phyloP scores from a whole-genome alignment of 2,329 filamentous ascomycete genomes.

The Cryphonectria naterciae region DNA sequence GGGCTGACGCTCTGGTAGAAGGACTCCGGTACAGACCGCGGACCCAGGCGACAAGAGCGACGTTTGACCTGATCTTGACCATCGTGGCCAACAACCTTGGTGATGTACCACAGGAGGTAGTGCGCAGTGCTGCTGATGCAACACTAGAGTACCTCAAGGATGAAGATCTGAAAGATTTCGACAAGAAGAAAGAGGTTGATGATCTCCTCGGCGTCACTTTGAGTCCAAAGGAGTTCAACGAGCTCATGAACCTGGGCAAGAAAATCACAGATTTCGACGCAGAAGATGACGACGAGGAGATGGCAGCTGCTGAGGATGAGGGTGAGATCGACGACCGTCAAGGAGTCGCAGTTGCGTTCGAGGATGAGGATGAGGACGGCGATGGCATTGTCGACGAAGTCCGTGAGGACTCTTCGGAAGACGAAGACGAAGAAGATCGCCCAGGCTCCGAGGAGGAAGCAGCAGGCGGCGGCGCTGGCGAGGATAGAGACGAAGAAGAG shows the following conservation, averaged over 20 bases:
- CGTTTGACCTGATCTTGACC: constrained; percentile 92
- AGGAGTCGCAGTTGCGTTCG: constrained; percentile 96
- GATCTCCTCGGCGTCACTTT: constrained; percentile 85
- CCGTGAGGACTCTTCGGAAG: constrained; percentile 83
- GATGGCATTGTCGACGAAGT: constrained; percentile 81
- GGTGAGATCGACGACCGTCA: constrained; percentile 90
- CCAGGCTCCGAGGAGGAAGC: constrained; percentile 57
- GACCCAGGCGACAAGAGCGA: constrained; percentile 87
- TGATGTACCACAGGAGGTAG: constrained; percentile 89
- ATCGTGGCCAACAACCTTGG: constrained; percentile 87
- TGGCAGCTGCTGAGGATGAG: constrained; percentile 69
- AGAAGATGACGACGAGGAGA: constrained; percentile 91
- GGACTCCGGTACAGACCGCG: constrained; percentile 90
- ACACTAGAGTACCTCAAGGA: constrained; percentile 92
- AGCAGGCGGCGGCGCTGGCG: constrained; percentile 53
- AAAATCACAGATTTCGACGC: constrained; percentile 99
- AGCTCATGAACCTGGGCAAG: constrained; percentile 93
- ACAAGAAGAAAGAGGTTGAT: constrained; percentile 97
- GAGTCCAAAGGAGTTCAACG: constrained; percentile 91
- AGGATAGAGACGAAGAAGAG: constrained; percentile 54
- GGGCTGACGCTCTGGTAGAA: constrained; percentile 85
- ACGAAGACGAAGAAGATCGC: constrained; percentile 64
- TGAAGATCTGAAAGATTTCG: constrained; percentile 92
- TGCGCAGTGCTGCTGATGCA: constrained; percentile 91
- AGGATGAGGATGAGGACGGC: constrained; percentile 85